Evolutionary conservation across 2,329 filamentous ascomycete species (phyloP), one percentile per base, ranked within the genome.

Genomic region (Botryotinia calthae): DNA sequence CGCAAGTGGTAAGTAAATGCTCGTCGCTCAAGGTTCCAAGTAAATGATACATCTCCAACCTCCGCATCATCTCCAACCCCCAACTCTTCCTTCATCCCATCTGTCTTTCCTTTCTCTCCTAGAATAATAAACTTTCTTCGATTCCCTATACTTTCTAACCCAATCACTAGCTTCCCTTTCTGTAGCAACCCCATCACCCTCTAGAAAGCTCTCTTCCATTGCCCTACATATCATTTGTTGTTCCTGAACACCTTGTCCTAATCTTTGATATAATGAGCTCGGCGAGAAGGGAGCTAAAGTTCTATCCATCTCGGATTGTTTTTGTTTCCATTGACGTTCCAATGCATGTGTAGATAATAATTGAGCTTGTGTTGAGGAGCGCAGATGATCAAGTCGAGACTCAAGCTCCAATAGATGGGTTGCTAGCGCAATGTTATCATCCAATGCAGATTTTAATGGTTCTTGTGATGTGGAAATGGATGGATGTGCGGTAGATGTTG

Each of bases 1-100:
- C 58, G 12, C 12, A n/a, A 40, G 10, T n/a, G 14, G 12, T 18
- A 40, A 61, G 22, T 61, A 18, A 61, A 40, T n/a, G 16, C 20
- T 28, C 6, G 85, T 73, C 22, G 34, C 37, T 61, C 12, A 22
- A 61, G 34, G 7, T 16, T 40, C 34, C 34, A 3, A 61, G 14
- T 4, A 12, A 18, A 40, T 62, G 22, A 62, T 42, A n/a, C 9
- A 9, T 18, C 25, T 16, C n/a, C 12, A 62, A 18, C 59, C 16
- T 89, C 84, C 78, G 20, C 8, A 40, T 61, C 84, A 95, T 79
- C 95, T 88, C 96, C 96, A 98, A 0, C 96, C 96, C 18, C 95
- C 95, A 48, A 98, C 95, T 77, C 95, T 87, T 37, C 95, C 94
- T 83, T 98, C 95, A 81, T 98, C 96, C 96, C 96, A 98, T 78